These are phyloP conservation scores for Termitomyces sp. DNA, from an alignment of 768 basidiomycete species.

Conservation along the genomic window DNA sequence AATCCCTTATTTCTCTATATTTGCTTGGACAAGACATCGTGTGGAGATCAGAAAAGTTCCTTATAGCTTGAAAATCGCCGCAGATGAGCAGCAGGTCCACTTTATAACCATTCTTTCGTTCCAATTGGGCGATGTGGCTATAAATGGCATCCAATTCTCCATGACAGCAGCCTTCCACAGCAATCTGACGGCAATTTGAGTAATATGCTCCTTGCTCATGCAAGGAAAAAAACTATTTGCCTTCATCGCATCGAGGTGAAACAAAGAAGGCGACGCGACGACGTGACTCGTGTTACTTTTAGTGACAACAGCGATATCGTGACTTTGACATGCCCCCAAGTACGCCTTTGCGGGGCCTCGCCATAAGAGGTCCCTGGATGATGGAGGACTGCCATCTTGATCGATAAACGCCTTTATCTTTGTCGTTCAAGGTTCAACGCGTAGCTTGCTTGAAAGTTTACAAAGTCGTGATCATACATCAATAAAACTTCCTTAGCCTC, in stretches of 20 bases:
- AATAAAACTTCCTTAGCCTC: neutral
- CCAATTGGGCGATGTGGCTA: constrained; percentile 56
- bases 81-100: constrained; percentile 89
- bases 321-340: too few relatives aligned
- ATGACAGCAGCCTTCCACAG: constrained; percentile 94
- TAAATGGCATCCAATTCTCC: constrained; percentile 89
- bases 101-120: constrained; percentile 54
- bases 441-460: neutral
- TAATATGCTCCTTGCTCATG: neutral
- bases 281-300: neutral
- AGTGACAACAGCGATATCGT: neutral
- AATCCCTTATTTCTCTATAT: constrained; percentile 79
- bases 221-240: neutral
- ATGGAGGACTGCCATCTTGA: neutral
- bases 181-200: constrained; percentile 47
- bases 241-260: neutral
- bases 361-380: too few relatives aligned
- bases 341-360: neutral
- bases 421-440: neutral
- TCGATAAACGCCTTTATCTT: neutral
- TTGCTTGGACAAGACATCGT: constrained; percentile 91
- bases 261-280: neutral
- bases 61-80: constrained; percentile 95
- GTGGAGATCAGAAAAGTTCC: constrained; percentile 79
- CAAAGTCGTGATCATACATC: neutral